Percentiles rank a stretch among this genome's conserved stretches.
Evolutionary conservation across 2,329 filamentous ascomycete genomes (phyloP).

Genomic region (Arthrobotrys musiformis): DNA sequence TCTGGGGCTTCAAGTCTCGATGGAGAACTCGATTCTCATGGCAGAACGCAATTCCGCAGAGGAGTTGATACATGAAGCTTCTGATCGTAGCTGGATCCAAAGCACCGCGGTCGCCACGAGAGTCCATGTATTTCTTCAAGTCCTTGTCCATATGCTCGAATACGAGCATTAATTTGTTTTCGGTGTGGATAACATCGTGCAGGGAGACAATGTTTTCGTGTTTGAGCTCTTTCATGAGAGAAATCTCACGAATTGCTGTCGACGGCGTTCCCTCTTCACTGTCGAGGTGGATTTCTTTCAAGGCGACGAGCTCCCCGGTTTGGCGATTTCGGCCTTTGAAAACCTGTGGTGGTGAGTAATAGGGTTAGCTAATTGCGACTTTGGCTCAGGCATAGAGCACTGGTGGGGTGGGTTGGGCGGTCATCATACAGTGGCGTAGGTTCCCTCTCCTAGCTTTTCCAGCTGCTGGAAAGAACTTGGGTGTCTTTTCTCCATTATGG

Average conservation of each 20-base stretch:
- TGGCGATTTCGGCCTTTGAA: slow-evolving; percentile 98
- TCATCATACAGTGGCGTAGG: slow-evolving; percentile 87
- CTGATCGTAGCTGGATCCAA: slow-evolving; percentile 92
- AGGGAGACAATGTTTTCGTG: slow-evolving; percentile 98
- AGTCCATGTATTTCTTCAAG: slow-evolving; percentile 98
- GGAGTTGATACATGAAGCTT: slow-evolving; percentile 98
- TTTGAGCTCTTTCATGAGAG: slow-evolving; percentile 98
- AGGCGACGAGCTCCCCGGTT: slow-evolving; percentile 92
- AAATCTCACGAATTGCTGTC: slow-evolving; percentile 97
- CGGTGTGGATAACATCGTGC: slow-evolving; percentile 98
- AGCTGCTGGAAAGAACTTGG: slow-evolving; percentile 99
- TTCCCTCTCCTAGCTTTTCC: slow-evolving; percentile 98
- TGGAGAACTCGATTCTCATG: slow-evolving; percentile 97
- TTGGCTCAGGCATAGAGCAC: background rate
- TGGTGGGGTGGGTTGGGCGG: background rate
- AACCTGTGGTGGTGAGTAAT: slow-evolving; percentile 70
- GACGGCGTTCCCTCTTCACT: slow-evolving; percentile 97
- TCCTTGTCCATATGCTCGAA: slow-evolving; percentile 99
- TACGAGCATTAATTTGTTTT: slow-evolving; percentile 99
- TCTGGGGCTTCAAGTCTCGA: slow-evolving; percentile 94
- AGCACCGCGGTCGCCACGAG: slow-evolving; percentile 85
- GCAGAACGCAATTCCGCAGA: slow-evolving; percentile 96
- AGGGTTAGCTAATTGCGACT: slow-evolving; percentile 1
- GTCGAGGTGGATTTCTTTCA: slow-evolving; percentile 99
- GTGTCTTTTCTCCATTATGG: slow-evolving; percentile 75